phyloP scores from a whole-genome alignment of 140 eudicot species.

The Ambrosia hybrid region DNA sequence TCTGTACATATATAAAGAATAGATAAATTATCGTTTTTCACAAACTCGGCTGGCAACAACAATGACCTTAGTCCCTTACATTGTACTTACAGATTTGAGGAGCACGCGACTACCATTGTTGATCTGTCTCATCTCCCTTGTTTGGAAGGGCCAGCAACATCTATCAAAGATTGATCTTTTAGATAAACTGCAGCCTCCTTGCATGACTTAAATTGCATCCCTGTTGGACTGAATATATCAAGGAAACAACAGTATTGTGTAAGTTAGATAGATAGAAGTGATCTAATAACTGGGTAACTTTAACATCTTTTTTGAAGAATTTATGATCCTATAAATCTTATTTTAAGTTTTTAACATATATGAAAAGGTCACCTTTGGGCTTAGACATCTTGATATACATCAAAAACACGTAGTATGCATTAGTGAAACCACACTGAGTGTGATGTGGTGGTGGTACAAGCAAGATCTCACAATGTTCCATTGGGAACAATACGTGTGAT shows the following conservation, averaged over 20 bases:
- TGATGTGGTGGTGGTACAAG: too few species aligned
- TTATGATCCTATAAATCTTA: conserved; percentile 1
- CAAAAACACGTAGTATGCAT: neutral
- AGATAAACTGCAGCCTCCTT: conserved; percentile 28
- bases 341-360: conserved; percentile 1
- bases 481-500: too few species aligned
- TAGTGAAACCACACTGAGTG: too few species aligned
- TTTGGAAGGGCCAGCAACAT: conserved; percentile 17
- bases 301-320: neutral
- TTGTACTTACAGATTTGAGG: conserved; percentile 28
- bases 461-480: too few species aligned
- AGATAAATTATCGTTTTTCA: conserved; percentile 3
- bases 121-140: conserved; percentile 28
- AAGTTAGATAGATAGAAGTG: neutral
- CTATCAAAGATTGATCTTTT: conserved; percentile 22
- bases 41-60: conserved; percentile 3
- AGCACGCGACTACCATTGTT: conserved; percentile 16
- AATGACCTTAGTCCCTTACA: neutral
- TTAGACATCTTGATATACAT: neutral
- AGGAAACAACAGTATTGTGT: conserved; percentile 9
- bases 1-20: conserved; percentile 22
- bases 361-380: neutral
- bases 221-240: conserved; percentile 32
- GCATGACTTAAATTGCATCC: conserved; percentile 27
- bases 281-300: neutral